Evolutionary conservation across 2,329 filamentous ascomycete species (phyloP).

Genomic region (Pseudogymnoascus destructans): DNA sequence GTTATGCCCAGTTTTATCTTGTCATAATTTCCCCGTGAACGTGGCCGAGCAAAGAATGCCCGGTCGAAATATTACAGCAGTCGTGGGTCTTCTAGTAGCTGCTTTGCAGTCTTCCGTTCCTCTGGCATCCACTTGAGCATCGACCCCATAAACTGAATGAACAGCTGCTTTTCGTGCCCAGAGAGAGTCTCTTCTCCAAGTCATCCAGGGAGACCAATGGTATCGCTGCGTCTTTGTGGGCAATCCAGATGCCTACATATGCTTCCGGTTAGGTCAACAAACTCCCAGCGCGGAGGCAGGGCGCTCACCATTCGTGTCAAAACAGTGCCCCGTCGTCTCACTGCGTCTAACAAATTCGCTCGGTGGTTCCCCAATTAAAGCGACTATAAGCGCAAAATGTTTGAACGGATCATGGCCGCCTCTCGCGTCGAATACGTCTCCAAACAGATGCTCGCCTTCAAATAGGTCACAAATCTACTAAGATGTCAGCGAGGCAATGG

Average conservation of each 20-base stretch:
- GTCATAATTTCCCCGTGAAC: no score
- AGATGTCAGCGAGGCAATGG: neutral
- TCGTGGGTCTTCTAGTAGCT: constrained; percentile 22
- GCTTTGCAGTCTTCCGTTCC: constrained; percentile 22
- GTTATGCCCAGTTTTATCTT: neutral
- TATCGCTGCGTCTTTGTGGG: neutral
- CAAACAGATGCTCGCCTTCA: constrained; percentile 13
- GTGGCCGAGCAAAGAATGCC: neutral
- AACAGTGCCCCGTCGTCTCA: neutral
- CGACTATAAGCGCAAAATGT: constrained; percentile 32
- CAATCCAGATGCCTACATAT: neutral
- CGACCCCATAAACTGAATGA: constrained; percentile 21
- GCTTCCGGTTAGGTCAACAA: neutral
- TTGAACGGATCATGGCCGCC: constrained; percentile 25
- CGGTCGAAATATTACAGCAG: neutral
- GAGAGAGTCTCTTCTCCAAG: constrained; percentile 11
- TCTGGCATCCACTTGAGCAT: constrained; percentile 26
- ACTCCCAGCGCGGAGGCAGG: neutral
- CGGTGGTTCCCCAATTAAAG: constrained; percentile 30
- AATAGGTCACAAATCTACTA: constrained; percentile 13
- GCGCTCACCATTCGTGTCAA: neutral
- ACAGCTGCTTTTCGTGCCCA: constrained; percentile 22
- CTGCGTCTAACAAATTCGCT: constrained; percentile 18
- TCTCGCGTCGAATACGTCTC: constrained; percentile 1
- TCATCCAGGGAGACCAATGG: neutral